Base-by-base conservation (phyloP, 305 asterid species). In the Petunia hybrid region DNA sequence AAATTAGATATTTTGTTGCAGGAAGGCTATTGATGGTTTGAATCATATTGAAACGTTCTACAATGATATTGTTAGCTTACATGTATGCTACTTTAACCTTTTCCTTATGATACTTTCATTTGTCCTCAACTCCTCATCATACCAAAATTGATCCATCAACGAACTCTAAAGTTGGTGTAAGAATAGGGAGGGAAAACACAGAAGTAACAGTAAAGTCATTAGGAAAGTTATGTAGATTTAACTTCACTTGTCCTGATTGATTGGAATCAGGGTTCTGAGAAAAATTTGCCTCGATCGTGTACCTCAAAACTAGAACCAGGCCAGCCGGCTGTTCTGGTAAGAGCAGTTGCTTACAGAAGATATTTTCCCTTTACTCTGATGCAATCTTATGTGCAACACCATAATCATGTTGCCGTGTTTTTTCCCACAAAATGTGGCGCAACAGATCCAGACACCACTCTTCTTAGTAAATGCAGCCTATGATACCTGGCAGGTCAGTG, bases 401-500 rank as follows among this genome's bases (percentile, higher is more conserved):
- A 1, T 3, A n/a, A 5, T 14, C 4, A 67, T 60, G 66, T 71
- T 88, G 88, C 92, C 92, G 98, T 92, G 97, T 55, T 89, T 92
- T 81, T 93, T 93, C 83, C 97, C 97, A 8, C 90, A 91, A 81
- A 39, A 92, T 64, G 82, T 84, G 45, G 93, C 84, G 13, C 83
- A 82, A 70, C 86, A 73, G 8, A 88, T 87, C 8, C 82, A 41
- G 80, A 91, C 91, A 2, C 94, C 94, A 42, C 90, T 93, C 69
- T 93, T 93, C 84, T 14, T 93, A 14, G 53, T 87, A 75, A 93
- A 93, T 69, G 90, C 97, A 0, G 94, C 97, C 68, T 91, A 90
- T 57, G 97, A 93, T 86, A 88, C 95, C 38, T 93, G 95, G 97
- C 97, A 93, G 97, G 97, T 93, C 43, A 79, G 88, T 64, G 14